Base-by-base conservation (phyloP, 169 alveolate species). In the Condylostoma magnum region DNA sequence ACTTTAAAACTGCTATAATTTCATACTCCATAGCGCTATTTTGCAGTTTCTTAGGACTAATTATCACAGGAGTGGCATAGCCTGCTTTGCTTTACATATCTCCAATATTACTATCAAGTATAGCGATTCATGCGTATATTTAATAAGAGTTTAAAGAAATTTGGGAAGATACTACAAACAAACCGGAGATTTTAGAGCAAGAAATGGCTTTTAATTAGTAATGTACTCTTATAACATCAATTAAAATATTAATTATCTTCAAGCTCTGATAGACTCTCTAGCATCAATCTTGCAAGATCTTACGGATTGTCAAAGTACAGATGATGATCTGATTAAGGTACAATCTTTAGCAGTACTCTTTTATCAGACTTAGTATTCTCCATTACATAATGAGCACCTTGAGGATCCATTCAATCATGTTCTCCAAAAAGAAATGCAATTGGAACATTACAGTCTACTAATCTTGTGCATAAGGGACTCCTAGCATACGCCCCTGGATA, bases 31-130 rank as follows among this genome's bases (percentile, higher is more conserved):
- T 71, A 1, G 82, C 89, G 12, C 36, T 89, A 6, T 33, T 72
- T 10, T 31, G 73, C 10, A 80, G 93, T 66, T 78, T 74, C n/a
- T 51, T 33, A 20, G 60, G 69, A 18, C 54, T 83, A 25, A 75
- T 77, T 55, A 41, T 85, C 6, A 78, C 65, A 36, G 31, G 72
- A 8, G 65, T 51, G 31, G 89, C 91, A 31, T 78, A 89, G 38
- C 95, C 95, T 20, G 95, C 91, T 15, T 50, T 89, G 20, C 66
- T 89, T 22, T 89, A 85, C 50, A 77, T 89, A 4, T 78, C 79
- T 22, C 95, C 95, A 10, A 41, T 41, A 28, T 41, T 60, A 15
- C 18, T 60, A 15, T 12, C 20, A 6, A 55, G 71, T 10, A 60
- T 60, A 55, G 57, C 15, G 2, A 2, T 1, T 6, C 27, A 38